A percentile compares a stretch with the other conserved stretches of the same genome.
Conservation (phyloP, 2,329 filamentous ascomycete species). For the Cladosporium cucumerinum region DNA sequence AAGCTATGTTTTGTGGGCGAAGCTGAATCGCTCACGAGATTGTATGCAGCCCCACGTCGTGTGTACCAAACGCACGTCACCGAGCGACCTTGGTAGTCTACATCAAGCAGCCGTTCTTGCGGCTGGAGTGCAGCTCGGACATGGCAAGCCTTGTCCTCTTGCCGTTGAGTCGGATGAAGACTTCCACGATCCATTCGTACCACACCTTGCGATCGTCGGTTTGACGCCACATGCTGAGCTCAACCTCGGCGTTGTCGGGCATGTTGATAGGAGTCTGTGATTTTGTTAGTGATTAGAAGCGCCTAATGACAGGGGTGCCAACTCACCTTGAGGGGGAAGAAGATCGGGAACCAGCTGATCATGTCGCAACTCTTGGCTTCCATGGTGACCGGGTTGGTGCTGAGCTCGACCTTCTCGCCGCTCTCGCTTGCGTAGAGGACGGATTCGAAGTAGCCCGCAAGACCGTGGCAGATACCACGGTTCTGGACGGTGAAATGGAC, state of each 20-base stretch:
- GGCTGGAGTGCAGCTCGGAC: conserved; percentile 66
- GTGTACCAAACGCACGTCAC: neutral
- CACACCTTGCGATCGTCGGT: conserved; percentile 94
- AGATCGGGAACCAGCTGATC: conserved; percentile 99
- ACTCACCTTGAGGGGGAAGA: conserved; percentile 87
- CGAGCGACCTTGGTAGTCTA: conserved; percentile 31
- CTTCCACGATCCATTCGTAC: conserved; percentile 98
- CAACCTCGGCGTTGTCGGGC: conserved; percentile 78
- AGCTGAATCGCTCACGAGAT: neutral
- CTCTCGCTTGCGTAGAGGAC: conserved; percentile 68
- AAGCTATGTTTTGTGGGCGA: neutral
- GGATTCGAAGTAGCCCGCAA: conserved; percentile 94
- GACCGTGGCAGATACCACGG: conserved; percentile 80
- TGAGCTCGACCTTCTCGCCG: conserved; percentile 67
- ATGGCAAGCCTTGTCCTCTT: conserved; percentile 61
- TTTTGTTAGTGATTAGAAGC: neutral
- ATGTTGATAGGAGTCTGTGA: conserved; percentile 75
- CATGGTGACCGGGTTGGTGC: conserved; percentile 88
- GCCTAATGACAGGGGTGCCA: neutral
- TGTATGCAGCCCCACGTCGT: neutral
- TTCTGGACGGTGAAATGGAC: conserved; percentile 74
- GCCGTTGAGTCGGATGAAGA: conserved; percentile 47
- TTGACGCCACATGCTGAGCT: conserved; percentile 92
- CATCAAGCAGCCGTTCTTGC: conserved; percentile 69
- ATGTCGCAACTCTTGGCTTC: conserved; percentile 91